phyloP scores from a whole-genome alignment of 176 grass and related monocot genomes.

The Secale cereale region DNA sequence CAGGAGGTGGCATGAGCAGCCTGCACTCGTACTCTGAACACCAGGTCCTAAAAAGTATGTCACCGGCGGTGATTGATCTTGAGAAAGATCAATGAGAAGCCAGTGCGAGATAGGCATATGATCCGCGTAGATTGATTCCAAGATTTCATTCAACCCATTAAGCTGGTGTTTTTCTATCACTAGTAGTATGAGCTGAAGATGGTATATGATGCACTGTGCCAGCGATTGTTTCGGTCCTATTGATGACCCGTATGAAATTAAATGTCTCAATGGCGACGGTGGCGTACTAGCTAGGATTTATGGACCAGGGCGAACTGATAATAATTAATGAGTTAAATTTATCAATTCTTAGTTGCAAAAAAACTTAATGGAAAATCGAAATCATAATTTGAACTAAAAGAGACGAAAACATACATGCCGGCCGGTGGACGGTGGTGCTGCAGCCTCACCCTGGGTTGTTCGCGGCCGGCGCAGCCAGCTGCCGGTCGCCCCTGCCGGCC shows the following conservation, averaged over 20 bases:
- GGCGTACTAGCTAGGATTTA: too few species aligned
- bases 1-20: neutral
- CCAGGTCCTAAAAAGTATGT: neutral
- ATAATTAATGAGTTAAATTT: too few species aligned
- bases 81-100: neutral
- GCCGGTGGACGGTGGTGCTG: too few species aligned
- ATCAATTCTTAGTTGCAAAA: too few species aligned
- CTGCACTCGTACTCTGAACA: neutral
- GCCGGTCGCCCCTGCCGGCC: too few species aligned
- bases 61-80: neutral
- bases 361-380: too few species aligned
- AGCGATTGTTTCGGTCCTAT: neutral
- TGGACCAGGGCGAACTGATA: too few species aligned
- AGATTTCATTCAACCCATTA: neutral
- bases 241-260: neutral
- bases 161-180: constrained; percentile 4
- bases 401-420: too few species aligned
- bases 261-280: neutral
- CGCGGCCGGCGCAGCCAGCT: too few species aligned
- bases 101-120: constrained; percentile 1
- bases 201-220: neutral
- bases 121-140: neutral
- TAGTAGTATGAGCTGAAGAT: neutral
- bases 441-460: too few species aligned
- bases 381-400: too few species aligned